phyloP scores from a whole-genome alignment of 495 filamentous ascomycete species.

The Talaromyces borbonicus region DNA sequence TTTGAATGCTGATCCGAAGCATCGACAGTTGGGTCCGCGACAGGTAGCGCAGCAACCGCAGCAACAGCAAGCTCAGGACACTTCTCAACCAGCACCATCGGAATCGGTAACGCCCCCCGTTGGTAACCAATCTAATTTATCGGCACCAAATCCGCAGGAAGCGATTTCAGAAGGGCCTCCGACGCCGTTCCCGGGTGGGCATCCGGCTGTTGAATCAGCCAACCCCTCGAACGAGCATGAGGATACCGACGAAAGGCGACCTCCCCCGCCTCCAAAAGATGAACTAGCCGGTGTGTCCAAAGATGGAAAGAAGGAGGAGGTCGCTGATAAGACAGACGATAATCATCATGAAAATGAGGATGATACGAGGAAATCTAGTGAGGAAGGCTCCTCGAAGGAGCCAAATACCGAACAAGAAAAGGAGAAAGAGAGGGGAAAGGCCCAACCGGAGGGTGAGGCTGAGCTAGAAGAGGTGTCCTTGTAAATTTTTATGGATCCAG shows the following conservation, averaged over 20 bases:
- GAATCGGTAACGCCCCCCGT: slow-evolving; percentile 14
- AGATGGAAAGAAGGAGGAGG: neutral
- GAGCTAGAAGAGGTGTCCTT: slow-evolving; percentile 9
- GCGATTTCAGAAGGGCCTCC: slow-evolving; percentile 24
- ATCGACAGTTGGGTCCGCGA: slow-evolving; percentile 45
- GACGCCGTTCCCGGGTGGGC: slow-evolving; percentile 34
- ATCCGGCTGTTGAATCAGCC: slow-evolving; percentile 23
- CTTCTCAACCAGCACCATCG: slow-evolving; percentile 26
- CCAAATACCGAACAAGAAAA: slow-evolving; percentile 8
- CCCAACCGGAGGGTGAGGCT: slow-evolving; percentile 16
- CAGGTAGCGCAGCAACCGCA: slow-evolving; percentile 33
- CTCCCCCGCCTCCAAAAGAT: slow-evolving; percentile 28
- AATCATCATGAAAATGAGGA: neutral
- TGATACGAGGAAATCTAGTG: neutral
- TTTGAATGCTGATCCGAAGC: slow-evolving; percentile 71
- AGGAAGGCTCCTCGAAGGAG: neutral
- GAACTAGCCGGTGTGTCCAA: neutral
- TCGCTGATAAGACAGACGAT: neutral
- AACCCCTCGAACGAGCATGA: slow-evolving; percentile 23
- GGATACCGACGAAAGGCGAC: slow-evolving; percentile 17
- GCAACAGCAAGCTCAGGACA: slow-evolving; percentile 12
- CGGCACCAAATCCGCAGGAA: slow-evolving; percentile 14
- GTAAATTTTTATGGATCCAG: neutral
- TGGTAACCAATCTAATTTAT: slow-evolving; percentile 18
- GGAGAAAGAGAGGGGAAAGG: slow-evolving; percentile 10